Conservation (phyloP, 2,329 filamentous ascomycete genomes). For the Microascus cirrosus region DNA sequence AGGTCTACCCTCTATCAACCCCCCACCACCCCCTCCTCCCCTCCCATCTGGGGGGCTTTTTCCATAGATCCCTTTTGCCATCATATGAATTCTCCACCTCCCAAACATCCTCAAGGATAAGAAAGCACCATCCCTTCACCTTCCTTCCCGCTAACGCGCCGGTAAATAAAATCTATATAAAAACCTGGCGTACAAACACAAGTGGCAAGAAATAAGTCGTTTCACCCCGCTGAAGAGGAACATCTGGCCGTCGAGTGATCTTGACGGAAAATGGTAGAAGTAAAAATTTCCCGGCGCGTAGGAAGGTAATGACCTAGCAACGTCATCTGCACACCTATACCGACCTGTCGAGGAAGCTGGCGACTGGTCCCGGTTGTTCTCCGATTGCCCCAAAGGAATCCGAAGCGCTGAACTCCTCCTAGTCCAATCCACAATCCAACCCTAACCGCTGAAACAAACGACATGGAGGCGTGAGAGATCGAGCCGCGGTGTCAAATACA, state of each 20-base stretch:
- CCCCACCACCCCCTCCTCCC: neutral
- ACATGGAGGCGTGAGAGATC: neutral
- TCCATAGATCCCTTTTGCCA: neutral
- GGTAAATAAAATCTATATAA: neutral
- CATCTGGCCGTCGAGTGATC: neutral
- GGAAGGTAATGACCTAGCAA: neutral
- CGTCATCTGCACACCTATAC: neutral
- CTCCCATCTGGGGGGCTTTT: too few relatives aligned
- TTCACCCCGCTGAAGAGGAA: neutral
- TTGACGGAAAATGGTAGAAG: neutral
- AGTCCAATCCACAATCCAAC: neutral
- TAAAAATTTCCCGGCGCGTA: neutral
- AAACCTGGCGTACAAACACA: neutral
- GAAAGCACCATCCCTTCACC: neutral
- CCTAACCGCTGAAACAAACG: neutral
- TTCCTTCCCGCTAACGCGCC: neutral
- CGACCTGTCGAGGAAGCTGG: neutral
- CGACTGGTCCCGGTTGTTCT: neutral
- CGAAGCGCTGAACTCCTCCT: neutral
- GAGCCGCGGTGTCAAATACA: neutral
- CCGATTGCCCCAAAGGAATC: neutral
- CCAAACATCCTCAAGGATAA: neutral
- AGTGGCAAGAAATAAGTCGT: neutral
- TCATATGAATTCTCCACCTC: neutral
- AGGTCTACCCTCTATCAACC: neutral